Base-by-base conservation (phyloP, 768 basidiomycete genomes). In the Tephrocybe sp. region DNA sequence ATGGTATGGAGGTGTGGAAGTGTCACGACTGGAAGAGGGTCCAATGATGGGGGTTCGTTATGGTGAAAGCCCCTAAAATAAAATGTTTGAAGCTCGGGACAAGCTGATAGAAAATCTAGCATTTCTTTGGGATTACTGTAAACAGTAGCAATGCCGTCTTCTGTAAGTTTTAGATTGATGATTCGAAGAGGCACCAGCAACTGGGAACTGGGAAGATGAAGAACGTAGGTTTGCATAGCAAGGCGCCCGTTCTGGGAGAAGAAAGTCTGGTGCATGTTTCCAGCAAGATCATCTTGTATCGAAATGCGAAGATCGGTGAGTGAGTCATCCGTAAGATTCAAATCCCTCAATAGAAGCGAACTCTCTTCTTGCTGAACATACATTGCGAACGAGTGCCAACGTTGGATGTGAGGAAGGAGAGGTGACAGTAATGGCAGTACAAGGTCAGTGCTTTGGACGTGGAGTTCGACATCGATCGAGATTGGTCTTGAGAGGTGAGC, bases 351-450 rank as follows among this genome's bases (percentile, higher is more conserved):
- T 21, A 71, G 50, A 22, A 60, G 35, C 12, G 69, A 36, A 41
- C 56, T 61, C 47, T 76, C 72, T 46, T 71, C 65, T 51, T 69
- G 65, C 55, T 74, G 60, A 38, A 74, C 73, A 16, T 68, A 65
- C 44, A 86, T 65, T 2, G 58, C 66, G 55, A 82, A 79, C 2
- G 71, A 68, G 34, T 74, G 69, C 85, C 86, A 89, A 32, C 88
- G 79, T 49, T 69, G 60, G 35, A 87, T 59, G 24, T 76, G 67
- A 9, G 77, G 70, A 0, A 89, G 67, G 28, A 89, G 70, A 4
- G 82, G 84, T 0, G 84, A 82, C 27, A 89, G 68, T 51, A 89
- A 72, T 8, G 86, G 77, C 3, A 89, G 72, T 27, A 87, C 69
- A 48, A 68, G 67, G 49, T 86, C 79, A 22, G 72, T 64, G 47